A percentile compares a stretch with the other conserved stretches of the same genome.
Evolutionary conservation across 169 alveolate species (phyloP).

Genomic region (Plasmodium yoelii): DNA sequence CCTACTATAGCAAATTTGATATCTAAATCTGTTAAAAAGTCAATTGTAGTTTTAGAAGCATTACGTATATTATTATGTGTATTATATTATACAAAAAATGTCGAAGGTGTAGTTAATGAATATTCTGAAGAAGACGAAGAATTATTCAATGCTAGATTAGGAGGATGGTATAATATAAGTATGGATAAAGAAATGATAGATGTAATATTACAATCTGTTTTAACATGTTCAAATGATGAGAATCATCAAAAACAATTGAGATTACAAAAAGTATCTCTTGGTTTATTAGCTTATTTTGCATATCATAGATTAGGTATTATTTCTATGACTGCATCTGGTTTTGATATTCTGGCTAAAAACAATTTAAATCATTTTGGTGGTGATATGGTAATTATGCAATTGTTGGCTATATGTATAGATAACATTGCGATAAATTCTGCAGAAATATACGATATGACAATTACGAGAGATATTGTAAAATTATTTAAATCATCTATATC

Average conservation of each 20-base stretch:
- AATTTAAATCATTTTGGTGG: constrained; percentile 77
- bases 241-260: constrained; percentile 79
- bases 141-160: constrained; percentile 56
- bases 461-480: constrained; percentile 81
- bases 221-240: constrained; percentile 77
- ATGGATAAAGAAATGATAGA: constrained; percentile 84
- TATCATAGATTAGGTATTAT: constrained; percentile 84
- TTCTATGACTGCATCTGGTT: constrained; percentile 81
- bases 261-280: constrained; percentile 81
- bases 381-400: constrained; percentile 70
- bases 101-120: constrained; percentile 85
- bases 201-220: constrained; percentile 74
- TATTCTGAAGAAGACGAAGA: constrained; percentile 80
- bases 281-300: constrained; percentile 82
- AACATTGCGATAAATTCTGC: constrained; percentile 78
- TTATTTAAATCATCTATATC: constrained; percentile 70
- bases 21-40: constrained; percentile 87
- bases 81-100: constrained; percentile 81
- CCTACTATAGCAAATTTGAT: constrained; percentile 85
- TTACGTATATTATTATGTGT: constrained; percentile 86
- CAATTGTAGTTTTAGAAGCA: constrained; percentile 91
- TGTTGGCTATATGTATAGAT: constrained; percentile 79
- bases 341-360: constrained; percentile 73
- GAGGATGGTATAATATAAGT: constrained; percentile 86
- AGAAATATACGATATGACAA: constrained; percentile 80